Conservation (phyloP, 148 eudicot species). For the Oxyria digyna region DNA sequence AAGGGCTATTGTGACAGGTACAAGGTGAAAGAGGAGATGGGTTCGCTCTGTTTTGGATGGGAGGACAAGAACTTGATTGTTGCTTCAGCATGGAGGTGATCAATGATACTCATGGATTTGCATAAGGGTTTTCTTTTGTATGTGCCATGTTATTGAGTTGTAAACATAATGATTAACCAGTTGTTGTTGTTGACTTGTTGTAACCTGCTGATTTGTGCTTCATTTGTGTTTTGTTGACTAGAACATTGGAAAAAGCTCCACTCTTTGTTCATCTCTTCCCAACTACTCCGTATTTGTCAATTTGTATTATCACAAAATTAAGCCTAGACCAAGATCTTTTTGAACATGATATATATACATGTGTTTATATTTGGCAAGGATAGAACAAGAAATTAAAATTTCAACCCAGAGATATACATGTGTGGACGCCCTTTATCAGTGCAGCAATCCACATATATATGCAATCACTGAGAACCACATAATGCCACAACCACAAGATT, state of each 20-base stretch:
- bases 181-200: conserved; percentile 5
- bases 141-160: neutral
- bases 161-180: conserved; percentile 1
- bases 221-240: neutral
- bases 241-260: neutral
- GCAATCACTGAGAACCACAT: conserved; percentile 3
- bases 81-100: conserved; percentile 67
- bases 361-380: no score
- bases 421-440: neutral
- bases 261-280: no score
- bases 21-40: conserved; percentile 48
- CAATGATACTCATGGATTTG: neutral
- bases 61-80: conserved; percentile 64
- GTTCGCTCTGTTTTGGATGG: conserved; percentile 70
- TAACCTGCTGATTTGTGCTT: conserved; percentile 3
- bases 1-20: conserved; percentile 45
- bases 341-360: no score
- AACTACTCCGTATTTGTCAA: no score
- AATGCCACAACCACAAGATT: conserved; percentile 6
- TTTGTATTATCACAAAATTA: no score
- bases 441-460: neutral
- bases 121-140: neutral
- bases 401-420: no score
- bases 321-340: no score
- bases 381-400: no score